Evolutionary conservation across 768 basidiomycete genomes (phyloP).

Genomic region (Lentinula edodes): DNA sequence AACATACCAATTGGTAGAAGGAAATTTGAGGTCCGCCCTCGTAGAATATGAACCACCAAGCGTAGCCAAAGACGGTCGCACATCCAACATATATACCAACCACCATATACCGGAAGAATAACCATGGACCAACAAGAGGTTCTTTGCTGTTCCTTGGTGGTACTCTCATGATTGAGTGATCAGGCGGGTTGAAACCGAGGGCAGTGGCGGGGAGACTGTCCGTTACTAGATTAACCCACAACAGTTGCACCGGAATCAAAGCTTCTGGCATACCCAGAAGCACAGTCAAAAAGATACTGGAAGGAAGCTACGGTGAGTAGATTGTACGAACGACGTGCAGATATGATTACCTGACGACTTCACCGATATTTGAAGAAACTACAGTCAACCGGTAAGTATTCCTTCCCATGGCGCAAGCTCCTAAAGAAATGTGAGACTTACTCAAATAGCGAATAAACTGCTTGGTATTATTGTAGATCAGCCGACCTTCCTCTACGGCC

Average conservation of each 20-base stretch:
- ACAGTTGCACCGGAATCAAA: constrained; percentile 92
- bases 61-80: constrained; percentile 95
- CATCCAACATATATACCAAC: constrained; percentile 91
- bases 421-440: constrained; percentile 30
- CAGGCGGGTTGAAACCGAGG: constrained; percentile 95
- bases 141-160: constrained; percentile 89
- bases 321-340: not conserved
- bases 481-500: constrained; percentile 94
- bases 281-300: constrained; percentile 92
- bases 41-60: constrained; percentile 99
- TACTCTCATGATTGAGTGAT: constrained; percentile 94
- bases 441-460: constrained; percentile 99
- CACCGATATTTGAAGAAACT: constrained; percentile 96
- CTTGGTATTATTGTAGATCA: constrained; percentile 99
- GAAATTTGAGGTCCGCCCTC: constrained; percentile 86
- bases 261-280: constrained; percentile 99
- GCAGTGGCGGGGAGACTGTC: constrained; percentile 96
- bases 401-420: not conserved
- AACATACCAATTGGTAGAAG: constrained; percentile 84
- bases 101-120: constrained; percentile 94
- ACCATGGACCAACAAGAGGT: constrained; percentile 86
- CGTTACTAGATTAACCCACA: constrained; percentile 98
- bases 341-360: constrained; percentile 67
- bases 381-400: constrained; percentile 5
- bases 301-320: constrained; percentile 15